Percentiles rank a stretch among this genome's conserved stretches.
Conservation (phyloP, 331 rosid species). For the Spiraea crenata region DNA sequence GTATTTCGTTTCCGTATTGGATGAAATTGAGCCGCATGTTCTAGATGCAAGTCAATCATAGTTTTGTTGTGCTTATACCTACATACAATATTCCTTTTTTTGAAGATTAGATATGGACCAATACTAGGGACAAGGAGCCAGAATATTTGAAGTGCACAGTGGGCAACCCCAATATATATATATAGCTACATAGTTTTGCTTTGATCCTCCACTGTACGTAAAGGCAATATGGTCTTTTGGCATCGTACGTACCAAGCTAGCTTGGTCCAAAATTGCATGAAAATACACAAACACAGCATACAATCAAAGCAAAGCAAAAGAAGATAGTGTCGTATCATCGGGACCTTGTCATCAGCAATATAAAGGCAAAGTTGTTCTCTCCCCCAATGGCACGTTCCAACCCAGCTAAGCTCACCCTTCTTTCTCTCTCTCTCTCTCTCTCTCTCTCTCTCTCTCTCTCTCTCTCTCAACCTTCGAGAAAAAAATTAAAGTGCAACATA, state of each 20-base stretch:
- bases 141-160: conserved; percentile 4
- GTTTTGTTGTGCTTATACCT: conserved; percentile 1
- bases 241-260: conserved; percentile 26
- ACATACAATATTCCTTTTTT: background rate
- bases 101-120: background rate
- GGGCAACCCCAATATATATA: conserved; percentile 27
- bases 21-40: background rate
- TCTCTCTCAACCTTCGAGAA: conserved; percentile 50
- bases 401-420: conserved; percentile 46
- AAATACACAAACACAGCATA: conserved; percentile 63
- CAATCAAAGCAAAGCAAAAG: conserved; percentile 55
- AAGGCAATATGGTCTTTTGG: conserved; percentile 50
- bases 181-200: background rate
- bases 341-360: conserved; percentile 47
- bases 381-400: conserved; percentile 68
- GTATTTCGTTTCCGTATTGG: too few species aligned
- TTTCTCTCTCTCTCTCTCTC: conserved; percentile 34
- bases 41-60: conserved; percentile 2
- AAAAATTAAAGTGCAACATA: conserved; percentile 38
- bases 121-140: background rate
- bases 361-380: conserved; percentile 54
- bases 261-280: conserved; percentile 38
- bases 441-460: conserved; percentile 34
- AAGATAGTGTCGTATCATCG: conserved; percentile 47
- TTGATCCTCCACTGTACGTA: conserved; percentile 48